phyloP scores from a whole-genome alignment of 306 rosid genomes.

The Lotus japonicus region DNA sequence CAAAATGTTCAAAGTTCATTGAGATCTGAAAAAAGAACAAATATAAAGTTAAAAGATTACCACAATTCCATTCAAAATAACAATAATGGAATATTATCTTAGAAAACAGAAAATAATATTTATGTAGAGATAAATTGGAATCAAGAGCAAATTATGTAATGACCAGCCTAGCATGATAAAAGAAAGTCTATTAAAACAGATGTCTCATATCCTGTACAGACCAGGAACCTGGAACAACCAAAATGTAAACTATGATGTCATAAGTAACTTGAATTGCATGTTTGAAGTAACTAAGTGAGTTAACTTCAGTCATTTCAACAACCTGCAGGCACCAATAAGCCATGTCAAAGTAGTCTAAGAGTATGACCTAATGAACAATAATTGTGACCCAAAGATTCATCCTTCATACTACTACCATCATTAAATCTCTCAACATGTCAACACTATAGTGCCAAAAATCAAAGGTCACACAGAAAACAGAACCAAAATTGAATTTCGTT shows the following conservation, averaged over 20 bases:
- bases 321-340: conserved; percentile 2
- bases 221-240: neutral
- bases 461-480: neutral
- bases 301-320: conserved; percentile 11
- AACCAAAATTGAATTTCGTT: neutral
- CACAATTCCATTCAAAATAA: conserved; percentile 6
- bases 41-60: neutral
- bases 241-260: conserved; percentile 4
- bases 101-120: neutral
- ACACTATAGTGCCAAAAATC: neutral
- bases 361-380: neutral
- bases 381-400: neutral
- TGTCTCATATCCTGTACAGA: neutral
- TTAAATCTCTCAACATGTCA: neutral
- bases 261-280: neutral
- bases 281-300: neutral
- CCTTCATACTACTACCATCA: neutral
- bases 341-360: conserved; percentile 8
- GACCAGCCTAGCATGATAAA: conserved; percentile 1
- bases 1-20: conserved; percentile 73
- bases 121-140: neutral
- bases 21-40: conserved; percentile 67
- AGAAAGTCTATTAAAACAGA: neutral
- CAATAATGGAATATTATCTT: neutral
- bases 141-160: neutral